Base-by-base conservation (phyloP, 1,284 basidiomycete species). In the Ganoderma lucidum region DNA sequence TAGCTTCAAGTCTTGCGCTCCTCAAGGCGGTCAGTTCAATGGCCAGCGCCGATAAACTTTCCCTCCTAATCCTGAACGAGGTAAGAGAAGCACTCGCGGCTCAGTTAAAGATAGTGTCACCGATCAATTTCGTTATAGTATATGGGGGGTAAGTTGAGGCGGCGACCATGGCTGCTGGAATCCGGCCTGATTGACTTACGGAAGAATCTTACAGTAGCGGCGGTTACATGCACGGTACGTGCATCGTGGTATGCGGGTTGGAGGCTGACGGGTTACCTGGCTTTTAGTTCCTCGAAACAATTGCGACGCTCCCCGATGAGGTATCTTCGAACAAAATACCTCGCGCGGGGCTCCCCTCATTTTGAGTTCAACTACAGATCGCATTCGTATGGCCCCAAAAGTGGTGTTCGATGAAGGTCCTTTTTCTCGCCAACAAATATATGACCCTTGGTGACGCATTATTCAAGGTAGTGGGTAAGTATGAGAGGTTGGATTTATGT, bases 371-470 rank as follows among this genome's bases (percentile, higher is more conserved):
- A 6, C 39, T 23, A 2, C 6, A 60, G 58, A 9, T 60, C 35
- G 19, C 58, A 10, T 35, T 60, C 10, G 58, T 60, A 3, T 60
- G 58, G 58, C 10, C 35, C 4, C 6, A 35, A 12, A 60, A 39
- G 0, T 60, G 32, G 35, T 39, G 58, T 32, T 10, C 32, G 35
- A 60, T 60, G 58, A 60, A 60, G 35, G 14, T 60, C 39, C 2
- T 60, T 10, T 60, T n/a, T 37, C 58, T 60, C 19, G n/a, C 23
- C 37, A 60, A 60, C 19, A 60, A 60, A 17, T 60, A 60, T 8
- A 37, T 41, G 58, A 10, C 19, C 9, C 12, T 60, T 3, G 35
- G 32, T 0, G 35, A 39, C 9, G 39, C 35, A 12, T 10, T 60
- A 8, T 14, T 60, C 8, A 10, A n/a, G 4, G 5, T 39, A 10